phyloP scores from a whole-genome alignment of 306 rosid species.

The Potentilla sterilis region DNA sequence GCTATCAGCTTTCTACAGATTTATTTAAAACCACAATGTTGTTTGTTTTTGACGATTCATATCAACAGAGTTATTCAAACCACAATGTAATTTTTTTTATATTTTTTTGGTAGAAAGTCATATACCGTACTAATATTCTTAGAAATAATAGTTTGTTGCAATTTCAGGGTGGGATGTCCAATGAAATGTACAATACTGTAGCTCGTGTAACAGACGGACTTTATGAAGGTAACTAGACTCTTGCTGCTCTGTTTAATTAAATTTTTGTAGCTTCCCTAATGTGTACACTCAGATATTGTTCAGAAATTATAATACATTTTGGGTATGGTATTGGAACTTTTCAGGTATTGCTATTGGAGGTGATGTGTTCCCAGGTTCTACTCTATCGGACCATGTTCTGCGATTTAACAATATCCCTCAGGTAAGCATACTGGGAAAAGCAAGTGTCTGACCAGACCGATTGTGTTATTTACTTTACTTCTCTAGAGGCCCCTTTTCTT shows the following conservation, averaged over 20 bases:
- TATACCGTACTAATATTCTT: constrained; percentile 1
- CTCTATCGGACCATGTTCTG: constrained; percentile 95
- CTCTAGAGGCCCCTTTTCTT: constrained; percentile 24
- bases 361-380: constrained; percentile 98
- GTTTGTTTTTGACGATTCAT: background rate
- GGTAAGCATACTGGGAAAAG: constrained; percentile 31
- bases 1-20: background rate
- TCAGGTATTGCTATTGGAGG: constrained; percentile 99
- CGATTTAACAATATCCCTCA: constrained; percentile 98
- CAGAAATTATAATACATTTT: constrained; percentile 27
- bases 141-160: constrained; percentile 19
- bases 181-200: constrained; percentile 81
- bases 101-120: background rate
- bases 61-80: background rate
- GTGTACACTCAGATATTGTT: constrained; percentile 14
- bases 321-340: constrained; percentile 22
- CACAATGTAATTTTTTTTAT: background rate
- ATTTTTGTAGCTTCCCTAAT: constrained; percentile 11
- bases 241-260: constrained; percentile 23
- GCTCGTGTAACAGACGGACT: constrained; percentile 98
- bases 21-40: background rate
- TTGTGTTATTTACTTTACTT: constrained; percentile 17
- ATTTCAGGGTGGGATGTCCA: constrained; percentile 99
- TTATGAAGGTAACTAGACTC: constrained; percentile 64
- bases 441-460: background rate